These are phyloP conservation scores for Fusarium humuli DNA, from an alignment of 2,329 filamentous ascomycete species.

Conservation along the genomic window DNA sequence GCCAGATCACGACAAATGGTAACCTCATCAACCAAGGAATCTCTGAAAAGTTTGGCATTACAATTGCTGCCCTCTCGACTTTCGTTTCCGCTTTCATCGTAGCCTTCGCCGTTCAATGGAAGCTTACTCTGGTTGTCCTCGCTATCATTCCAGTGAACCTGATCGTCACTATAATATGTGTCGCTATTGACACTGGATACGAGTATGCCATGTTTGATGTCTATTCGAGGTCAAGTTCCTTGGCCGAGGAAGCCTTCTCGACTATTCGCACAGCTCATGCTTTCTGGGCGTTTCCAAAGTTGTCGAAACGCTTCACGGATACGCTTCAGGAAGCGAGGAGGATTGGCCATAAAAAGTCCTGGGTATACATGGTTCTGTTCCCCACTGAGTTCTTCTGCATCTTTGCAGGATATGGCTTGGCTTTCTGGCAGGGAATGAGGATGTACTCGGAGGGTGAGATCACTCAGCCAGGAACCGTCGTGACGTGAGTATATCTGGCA, in stretches of 20 bases:
- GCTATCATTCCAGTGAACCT: slow-evolving; percentile 59
- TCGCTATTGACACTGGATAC: slow-evolving; percentile 55
- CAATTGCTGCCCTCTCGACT: slow-evolving; percentile 55
- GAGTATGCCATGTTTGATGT: slow-evolving; percentile 59
- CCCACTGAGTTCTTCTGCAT: slow-evolving; percentile 61
- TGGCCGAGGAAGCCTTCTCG: slow-evolving; percentile 63
- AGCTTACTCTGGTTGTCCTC: slow-evolving; percentile 58
- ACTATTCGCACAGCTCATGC: slow-evolving; percentile 63
- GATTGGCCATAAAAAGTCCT: slow-evolving; percentile 58
- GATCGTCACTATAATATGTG: slow-evolving; percentile 53
- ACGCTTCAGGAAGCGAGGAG: slow-evolving; percentile 56
- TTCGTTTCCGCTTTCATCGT: slow-evolving; percentile 56
- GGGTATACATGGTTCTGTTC: slow-evolving; percentile 58
- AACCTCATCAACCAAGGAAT: slow-evolving; percentile 60
- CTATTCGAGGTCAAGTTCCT: slow-evolving; percentile 56
- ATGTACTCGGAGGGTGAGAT: slow-evolving; percentile 61
- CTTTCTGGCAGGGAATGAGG: slow-evolving; percentile 64
- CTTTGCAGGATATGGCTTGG: slow-evolving; percentile 60
- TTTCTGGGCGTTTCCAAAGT: slow-evolving; percentile 60
- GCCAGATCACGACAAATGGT: slow-evolving; percentile 61
- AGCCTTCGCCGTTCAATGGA: slow-evolving; percentile 57
- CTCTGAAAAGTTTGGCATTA: slow-evolving; percentile 58
- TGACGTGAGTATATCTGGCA: slow-evolving; percentile 53
- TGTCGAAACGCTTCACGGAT: slow-evolving; percentile 56
- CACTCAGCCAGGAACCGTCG: slow-evolving; percentile 57